Evolutionary conservation across 1,284 basidiomycete genomes (phyloP), one percentile per base, ranked within the genome.

Genomic region (Irpex lacteus): DNA sequence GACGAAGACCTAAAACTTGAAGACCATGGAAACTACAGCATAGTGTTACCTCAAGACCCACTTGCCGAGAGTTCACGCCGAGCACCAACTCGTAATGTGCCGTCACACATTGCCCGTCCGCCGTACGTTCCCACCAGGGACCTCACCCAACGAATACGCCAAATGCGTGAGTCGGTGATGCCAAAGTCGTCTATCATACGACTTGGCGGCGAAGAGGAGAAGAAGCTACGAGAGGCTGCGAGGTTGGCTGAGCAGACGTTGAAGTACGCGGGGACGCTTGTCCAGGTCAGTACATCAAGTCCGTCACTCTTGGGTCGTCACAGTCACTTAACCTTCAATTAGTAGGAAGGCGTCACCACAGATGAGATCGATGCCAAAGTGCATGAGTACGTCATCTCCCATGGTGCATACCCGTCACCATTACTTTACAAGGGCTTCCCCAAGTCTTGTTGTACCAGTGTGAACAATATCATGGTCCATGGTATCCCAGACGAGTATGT

Each of bases 351-450:
- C 5, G 75, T 87, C 11, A 94, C 92, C 2, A 95, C 95, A 4
- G 83, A 89, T 62, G 77, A 80, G 7, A 87, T 96, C 60, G 93
- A 96, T 72, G 75, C 78, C 15, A 79, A 80, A 0, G 78, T 95
- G 37, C 94, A 96, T 67, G 81, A 89, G 9, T 88, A 85, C 65
- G 90, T 95, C 63, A 70, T 92, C 47, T 73, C 79, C 0, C 79
- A 82, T 64, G 82, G 81, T n/a, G 94, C 92, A 36, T 98, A 98
- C 73, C 96, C 96, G 0, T 96, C 94, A 1, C 94, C 96, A 0
- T 78, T 98, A 38, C 83, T 83, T 0, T 98, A 97, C 75, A 81
- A 83, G 32, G 89, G 88, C 6, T 97, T 90, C 72, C 95, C 95
- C 5, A 89, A 88, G 68, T 92, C 94, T 38, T 93, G 92, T 70